A percentile compares a stretch with the other conserved stretches of the same genome.
Conservation (phyloP, 148 eudicot species). For the Cornus kousa region DNA sequence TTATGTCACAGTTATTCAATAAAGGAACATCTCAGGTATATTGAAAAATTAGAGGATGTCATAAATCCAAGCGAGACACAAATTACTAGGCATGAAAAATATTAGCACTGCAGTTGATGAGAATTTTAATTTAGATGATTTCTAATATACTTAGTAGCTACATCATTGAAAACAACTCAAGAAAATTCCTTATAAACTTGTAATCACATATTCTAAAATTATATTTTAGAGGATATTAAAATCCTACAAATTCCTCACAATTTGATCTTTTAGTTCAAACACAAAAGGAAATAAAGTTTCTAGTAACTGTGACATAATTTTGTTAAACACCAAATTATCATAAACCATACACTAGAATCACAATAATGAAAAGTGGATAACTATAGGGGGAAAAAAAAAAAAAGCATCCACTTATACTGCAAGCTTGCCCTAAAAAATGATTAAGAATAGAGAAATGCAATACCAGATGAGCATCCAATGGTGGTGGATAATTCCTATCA, state of each 20-base stretch:
- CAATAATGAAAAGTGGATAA: neutral
- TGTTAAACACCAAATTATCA: neutral
- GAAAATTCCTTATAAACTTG: too few relatives aligned
- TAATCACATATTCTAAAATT: too few relatives aligned
- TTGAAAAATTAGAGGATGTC: neutral
- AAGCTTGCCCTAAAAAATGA: neutral
- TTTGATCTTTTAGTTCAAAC: neutral
- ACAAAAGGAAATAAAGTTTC: neutral
- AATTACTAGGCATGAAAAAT: neutral
- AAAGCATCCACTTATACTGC: neutral
- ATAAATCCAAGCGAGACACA: neutral
- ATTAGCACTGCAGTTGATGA: neutral
- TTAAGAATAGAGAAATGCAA: slow-evolving; percentile 9
- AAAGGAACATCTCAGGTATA: neutral
- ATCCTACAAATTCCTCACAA: neutral
- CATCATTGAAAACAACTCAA: neutral
- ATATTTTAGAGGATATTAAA: too few relatives aligned
- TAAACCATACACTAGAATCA: slow-evolving; percentile 4
- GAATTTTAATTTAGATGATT: neutral
- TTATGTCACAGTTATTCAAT: neutral
- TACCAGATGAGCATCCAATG: slow-evolving; percentile 92
- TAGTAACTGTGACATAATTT: neutral
- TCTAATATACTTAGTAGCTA: too few relatives aligned
- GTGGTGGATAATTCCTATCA: slow-evolving; percentile 78
- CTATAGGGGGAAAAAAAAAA: neutral